phyloP scores from a whole-genome alignment of 2,329 filamentous ascomycete species.

The Phaeosphaeria sp. region DNA sequence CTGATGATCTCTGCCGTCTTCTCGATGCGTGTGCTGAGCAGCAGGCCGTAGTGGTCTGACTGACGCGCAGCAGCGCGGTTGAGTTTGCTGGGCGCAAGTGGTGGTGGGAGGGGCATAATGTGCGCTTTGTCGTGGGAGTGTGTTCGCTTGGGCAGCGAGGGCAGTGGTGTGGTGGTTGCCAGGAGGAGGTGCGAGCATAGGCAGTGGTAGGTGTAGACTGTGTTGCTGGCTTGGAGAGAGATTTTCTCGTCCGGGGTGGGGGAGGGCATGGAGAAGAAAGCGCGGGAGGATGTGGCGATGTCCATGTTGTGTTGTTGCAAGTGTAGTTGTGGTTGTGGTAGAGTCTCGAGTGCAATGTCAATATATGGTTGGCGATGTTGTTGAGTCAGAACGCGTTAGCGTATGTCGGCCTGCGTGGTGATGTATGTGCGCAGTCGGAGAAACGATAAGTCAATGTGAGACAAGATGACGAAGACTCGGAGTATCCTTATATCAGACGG shows the following conservation, averaged over 20 bases:
- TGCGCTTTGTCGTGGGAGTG: constrained; percentile 59
- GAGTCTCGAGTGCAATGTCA: neutral
- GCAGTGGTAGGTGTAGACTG: constrained; percentile 66
- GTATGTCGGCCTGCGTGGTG: no score
- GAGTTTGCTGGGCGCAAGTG: constrained; percentile 18
- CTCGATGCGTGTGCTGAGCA: constrained; percentile 53
- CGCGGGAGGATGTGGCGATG: constrained; percentile 38
- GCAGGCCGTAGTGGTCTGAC: constrained; percentile 55
- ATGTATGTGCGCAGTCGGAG: no score
- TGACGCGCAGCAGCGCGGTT: constrained; percentile 11
- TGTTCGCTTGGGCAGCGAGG: constrained; percentile 59
- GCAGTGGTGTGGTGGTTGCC: constrained; percentile 62
- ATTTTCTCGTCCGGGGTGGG: constrained; percentile 39
- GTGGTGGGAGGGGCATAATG: constrained; percentile 62
- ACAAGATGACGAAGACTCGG: no score
- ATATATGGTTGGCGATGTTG: neutral
- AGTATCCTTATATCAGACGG: neutral
- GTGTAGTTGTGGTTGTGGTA: constrained; percentile 11
- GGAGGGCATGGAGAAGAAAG: constrained; percentile 43
- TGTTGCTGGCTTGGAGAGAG: constrained; percentile 42
- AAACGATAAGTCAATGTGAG: no score
- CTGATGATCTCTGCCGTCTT: constrained; percentile 60
- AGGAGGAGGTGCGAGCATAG: constrained; percentile 71
- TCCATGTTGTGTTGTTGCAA: constrained; percentile 26
- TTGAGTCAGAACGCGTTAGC: neutral